Base-by-base conservation (phyloP, 2,329 filamentous ascomycete species). In the Colletotrichum theobromicola region DNA sequence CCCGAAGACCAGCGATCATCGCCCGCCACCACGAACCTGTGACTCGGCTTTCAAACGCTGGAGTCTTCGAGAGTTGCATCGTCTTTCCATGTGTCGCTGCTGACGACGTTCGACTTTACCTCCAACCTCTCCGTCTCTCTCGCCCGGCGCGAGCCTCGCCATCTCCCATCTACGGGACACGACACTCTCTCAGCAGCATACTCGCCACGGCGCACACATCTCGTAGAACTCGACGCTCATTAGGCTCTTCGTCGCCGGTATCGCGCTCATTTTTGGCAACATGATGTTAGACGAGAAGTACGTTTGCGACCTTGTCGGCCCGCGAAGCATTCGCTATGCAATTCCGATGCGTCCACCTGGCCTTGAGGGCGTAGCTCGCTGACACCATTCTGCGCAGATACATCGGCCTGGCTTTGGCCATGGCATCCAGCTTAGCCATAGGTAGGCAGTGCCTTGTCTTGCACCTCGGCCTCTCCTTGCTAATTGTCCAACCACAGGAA, bases 391-490 rank as follows among this genome's bases (percentile, higher is more conserved):
- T 74, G 65, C 76, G 76, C 81, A 95, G 94, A 88, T 95, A 95
- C 82, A 91, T 95, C 80, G 94, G 94, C 81, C 87, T 95, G 85
- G 91, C 90, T 75, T 86, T 95, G 84, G 94, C 94, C 88, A 92
- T 95, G 82, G 89, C 89, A 76, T 94, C 93, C 46, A 94, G 93
- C 79, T 86, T 95, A 81, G 93, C 93, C 77, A 95, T 95, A 85
- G 94, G 93, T 94, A 90, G 32, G 64, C 57, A 57, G 66, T 72
- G 46, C 30, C 21, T 16, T 68, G 7, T 57, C 24, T 32, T 24
- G 16, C 21, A 37, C 13, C 35, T 61, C 15, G 35, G 24, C 35
- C 24, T 34, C 30, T 63, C 34, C n/a, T 24, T 66, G 55, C 78
- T 82, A 66, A 82, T 77, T 77, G 70, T 72, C 58, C 53, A 50